Base-by-base conservation (phyloP, 345 rosid species). In the Salix caprea region DNA sequence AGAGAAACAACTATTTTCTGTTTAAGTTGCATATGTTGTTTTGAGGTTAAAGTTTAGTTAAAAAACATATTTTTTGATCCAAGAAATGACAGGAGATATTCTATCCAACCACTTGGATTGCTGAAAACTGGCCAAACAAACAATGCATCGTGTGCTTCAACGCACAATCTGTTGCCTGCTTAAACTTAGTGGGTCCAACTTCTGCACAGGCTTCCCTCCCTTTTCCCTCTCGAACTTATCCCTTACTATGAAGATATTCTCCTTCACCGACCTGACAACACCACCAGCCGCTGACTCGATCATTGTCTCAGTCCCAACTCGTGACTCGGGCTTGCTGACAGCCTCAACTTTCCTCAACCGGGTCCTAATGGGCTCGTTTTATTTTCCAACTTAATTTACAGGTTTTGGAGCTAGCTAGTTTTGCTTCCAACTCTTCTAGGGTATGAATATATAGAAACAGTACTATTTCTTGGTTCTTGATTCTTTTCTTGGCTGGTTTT, bases 381-480 rank as follows among this genome's bases (percentile, higher is more conserved):
- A 65, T 30, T 30, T 34, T 34, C 36, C 28, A 7, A 1, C 69
- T 74, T 30, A 30, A 30, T 30, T 72, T 44, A 74, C 62, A 1
- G 87, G 80, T 36, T 85, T 83, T 61, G 87, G 34, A 26, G 87
- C 66, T 30, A 26, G 87, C 66, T 30, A 82, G 61, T 74, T 85
- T 96, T 15, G 88, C 58, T 26, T 96, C 94, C 4, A 96, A 84
- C 82, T 93, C 98, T 80, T 90, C 98, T 5, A 96, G 76, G 1
- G 98, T 96, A 84, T 91, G 99, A 75, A 96, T n/a, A n/a, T n/a
- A n/a, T 90, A 23, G 98, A 89, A 7, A 56, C 73, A n/a, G n/a
- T n/a, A 82, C 90, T 90, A 84, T 91, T 89, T 5, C 78, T 52
- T 1, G 74, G 91, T 37, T 77, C 64, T 62, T 71, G 80, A 32